Base-by-base conservation (phyloP, 2,329 filamentous ascomycete species). In the Elsinoe arachidis region DNA sequence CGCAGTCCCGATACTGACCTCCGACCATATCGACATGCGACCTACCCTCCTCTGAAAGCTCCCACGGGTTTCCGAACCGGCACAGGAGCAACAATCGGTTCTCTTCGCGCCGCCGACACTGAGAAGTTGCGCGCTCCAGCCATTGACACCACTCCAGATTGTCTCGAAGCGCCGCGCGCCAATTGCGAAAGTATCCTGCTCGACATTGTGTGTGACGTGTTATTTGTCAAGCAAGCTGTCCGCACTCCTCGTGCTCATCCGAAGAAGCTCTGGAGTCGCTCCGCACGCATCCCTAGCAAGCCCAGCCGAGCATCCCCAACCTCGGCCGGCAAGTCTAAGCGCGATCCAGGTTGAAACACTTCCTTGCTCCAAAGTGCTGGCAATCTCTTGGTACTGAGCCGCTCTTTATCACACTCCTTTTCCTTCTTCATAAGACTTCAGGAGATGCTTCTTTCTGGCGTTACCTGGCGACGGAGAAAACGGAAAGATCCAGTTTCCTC, bases 11-110 rank as follows among this genome's bases (percentile, higher is more conserved):
- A n/a, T n/a, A n/a, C n/a, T n/a, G 19, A 49, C 11, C 15, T 35
- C 12, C 34, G 9, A 37, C 6, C 44, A 47, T 43, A 12, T 38
- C 15, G 21, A 11, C 6, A 35, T n/a, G 54, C 26, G 57, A 77
- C 82, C 77, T 72, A 88, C 85, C 84, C 84, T 76, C 84, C 85
- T 68, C 85, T 75, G 68, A 88, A 88, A 64, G 85, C 85, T 57
- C 85, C 85, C 55, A 87, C 79, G 6, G 85, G 85, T 70, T 82
- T 87, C 69, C 76, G 78, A n/a, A 77, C 74, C 26, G 83, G 77
- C 56, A 80, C 47, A 73, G 71, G 21, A 70, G 71, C 58, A 6
- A 35, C 35, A 14, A 34, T 53, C 19, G 37, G 34, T 17, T 39
- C 33, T 23, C 26, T 30, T 7, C 49, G 49, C 49, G 34, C 23